Evolutionary conservation across 2,329 filamentous ascomycete genomes (phyloP).

Genomic region (Diaporthe sp.): DNA sequence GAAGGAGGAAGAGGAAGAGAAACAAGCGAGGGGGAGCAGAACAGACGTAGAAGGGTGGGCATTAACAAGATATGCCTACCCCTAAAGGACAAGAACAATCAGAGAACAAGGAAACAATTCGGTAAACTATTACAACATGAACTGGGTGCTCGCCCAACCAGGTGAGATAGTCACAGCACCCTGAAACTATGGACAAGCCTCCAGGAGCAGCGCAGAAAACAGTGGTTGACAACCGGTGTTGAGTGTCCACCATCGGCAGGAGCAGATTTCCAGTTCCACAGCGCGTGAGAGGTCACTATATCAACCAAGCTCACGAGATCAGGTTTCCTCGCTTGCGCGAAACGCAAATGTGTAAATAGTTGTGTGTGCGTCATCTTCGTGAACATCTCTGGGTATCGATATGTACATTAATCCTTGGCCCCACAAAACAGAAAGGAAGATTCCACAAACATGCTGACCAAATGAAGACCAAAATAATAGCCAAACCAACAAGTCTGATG

Average conservation of each 20-base stretch:
- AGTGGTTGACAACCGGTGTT: background rate
- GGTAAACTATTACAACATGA: background rate
- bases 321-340: background rate
- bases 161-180: background rate
- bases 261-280: background rate
- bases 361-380: conserved; percentile 1
- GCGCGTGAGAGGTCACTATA: background rate
- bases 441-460: background rate
- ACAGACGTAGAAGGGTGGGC: no score
- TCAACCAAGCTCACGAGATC: background rate
- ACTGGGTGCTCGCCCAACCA: background rate
- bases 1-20: no score
- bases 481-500: background rate
- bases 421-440: background rate
- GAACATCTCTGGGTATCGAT: conserved; percentile 31
- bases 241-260: no score
- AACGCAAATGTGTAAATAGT: background rate
- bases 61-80: no score
- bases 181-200: background rate
- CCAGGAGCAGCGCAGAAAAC: background rate
- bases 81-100: no score
- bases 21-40: no score
- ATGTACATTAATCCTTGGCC: conserved; percentile 12
- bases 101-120: no score
- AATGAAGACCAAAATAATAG: background rate